phyloP scores from a whole-genome alignment of 1,284 basidiomycete species.

The Vanrija sp. region DNA sequence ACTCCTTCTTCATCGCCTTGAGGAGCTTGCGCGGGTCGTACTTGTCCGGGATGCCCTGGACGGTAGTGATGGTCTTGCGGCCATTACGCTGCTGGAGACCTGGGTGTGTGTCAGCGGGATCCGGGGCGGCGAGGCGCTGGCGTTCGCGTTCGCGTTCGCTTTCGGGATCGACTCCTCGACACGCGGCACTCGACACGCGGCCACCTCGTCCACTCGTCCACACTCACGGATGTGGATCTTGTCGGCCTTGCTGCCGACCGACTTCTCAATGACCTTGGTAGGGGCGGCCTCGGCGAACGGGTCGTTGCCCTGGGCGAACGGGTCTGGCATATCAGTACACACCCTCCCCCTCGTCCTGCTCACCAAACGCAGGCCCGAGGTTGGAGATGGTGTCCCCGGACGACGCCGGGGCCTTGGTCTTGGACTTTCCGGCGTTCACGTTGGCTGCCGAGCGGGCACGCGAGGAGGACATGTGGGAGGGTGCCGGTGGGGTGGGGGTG shows the following conservation, averaged over 20 bases:
- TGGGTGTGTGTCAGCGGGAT: conserved; percentile 16
- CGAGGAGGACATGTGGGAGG: conserved; percentile 3
- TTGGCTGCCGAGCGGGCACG: conserved; percentile 29
- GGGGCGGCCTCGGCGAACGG: conserved; percentile 56
- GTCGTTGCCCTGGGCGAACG: conserved; percentile 75
- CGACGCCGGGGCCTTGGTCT: conserved; percentile 32
- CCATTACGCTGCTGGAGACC: conserved; percentile 98
- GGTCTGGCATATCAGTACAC: conserved; percentile 58
- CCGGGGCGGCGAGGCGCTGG: too few relatives aligned
- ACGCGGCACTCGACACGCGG: background rate
- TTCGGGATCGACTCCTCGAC: too few relatives aligned
- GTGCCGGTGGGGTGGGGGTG: conserved; percentile 2
- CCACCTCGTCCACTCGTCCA: background rate
- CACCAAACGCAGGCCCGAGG: conserved; percentile 35
- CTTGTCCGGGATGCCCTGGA: conserved; percentile 93
- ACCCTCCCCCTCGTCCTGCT: conserved; percentile 5
- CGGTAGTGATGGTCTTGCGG: conserved; percentile 95
- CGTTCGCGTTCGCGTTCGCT: too few relatives aligned
- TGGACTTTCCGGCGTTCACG: conserved; percentile 49
- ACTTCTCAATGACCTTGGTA: conserved; percentile 58
- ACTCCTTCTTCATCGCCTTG: conserved; percentile 99
- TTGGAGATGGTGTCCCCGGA: conserved; percentile 57
- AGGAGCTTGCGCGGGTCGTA: conserved; percentile 98
- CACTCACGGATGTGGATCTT: conserved; percentile 81
- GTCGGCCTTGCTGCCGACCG: conserved; percentile 69